phyloP scores from a whole-genome alignment of 352 stramenopile genomes.

The Phytopythium ostracodes region DNA sequence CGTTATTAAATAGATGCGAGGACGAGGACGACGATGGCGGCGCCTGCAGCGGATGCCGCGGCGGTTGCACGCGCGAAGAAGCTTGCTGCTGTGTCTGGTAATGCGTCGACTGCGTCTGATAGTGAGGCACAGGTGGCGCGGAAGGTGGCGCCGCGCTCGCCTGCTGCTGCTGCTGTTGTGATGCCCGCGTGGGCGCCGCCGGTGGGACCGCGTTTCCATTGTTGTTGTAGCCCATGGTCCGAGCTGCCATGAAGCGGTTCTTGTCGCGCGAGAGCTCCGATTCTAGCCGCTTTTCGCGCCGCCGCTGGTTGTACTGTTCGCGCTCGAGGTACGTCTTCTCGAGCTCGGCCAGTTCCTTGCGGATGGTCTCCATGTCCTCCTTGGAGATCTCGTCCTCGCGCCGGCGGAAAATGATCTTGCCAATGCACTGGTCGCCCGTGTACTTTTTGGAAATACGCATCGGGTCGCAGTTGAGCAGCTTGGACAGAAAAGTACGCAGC shows the following conservation, averaged over 20 bases:
- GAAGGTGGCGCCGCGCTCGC: conserved; percentile 11
- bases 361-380: conserved; percentile 75
- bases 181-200: neutral
- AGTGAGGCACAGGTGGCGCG: neutral
- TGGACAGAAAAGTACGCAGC: conserved; percentile 96
- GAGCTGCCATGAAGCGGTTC: conserved; percentile 42
- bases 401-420: conserved; percentile 89
- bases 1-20: conserved; percentile 33
- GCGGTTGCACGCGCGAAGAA: conserved; percentile 19
- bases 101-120: conserved; percentile 11
- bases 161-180: conserved; percentile 17
- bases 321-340: conserved; percentile 96
- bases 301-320: conserved; percentile 92
- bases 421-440: conserved; percentile 97
- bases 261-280: conserved; percentile 77
- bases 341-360: conserved; percentile 80
- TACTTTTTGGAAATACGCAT: conserved; percentile 99
- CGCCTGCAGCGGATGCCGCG: conserved; percentile 21
- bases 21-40: conserved; percentile 13
- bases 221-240: conserved; percentile 30
- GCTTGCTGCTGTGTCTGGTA: conserved; percentile 11
- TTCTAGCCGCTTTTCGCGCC: conserved; percentile 84
- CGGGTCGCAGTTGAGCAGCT: conserved; percentile 97
- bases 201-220: neutral
- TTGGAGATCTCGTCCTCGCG: conserved; percentile 74